A percentile compares a stretch with the other conserved stretches of the same genome.
Evolutionary conservation across 768 basidiomycete species (phyloP).

Genomic region (Leccinellum luteum): DNA sequence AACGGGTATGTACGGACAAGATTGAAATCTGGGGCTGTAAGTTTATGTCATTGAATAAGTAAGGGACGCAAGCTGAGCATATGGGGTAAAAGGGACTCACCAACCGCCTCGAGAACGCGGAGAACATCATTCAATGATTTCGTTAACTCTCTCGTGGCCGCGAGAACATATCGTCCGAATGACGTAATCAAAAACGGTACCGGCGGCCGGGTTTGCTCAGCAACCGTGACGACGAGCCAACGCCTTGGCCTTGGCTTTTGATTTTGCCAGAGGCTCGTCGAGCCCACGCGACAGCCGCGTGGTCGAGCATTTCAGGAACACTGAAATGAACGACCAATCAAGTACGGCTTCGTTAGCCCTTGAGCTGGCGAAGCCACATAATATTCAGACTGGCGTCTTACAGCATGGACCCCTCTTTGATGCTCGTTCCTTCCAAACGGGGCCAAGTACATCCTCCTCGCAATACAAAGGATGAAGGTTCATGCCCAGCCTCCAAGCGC

Average conservation of each 20-base stretch:
- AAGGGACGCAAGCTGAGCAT: not conserved
- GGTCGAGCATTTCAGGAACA: not conserved
- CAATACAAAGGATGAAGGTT: not conserved
- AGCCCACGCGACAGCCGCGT: constrained; percentile 13
- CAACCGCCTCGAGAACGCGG: constrained; percentile 36
- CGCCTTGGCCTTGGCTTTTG: not conserved
- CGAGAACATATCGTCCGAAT: not conserved
- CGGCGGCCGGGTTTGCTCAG: not conserved
- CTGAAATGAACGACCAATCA: not conserved
- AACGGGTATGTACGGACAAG: constrained; percentile 43
- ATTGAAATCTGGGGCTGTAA: constrained; percentile 60
- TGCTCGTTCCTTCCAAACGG: not conserved
- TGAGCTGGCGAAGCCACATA: not conserved
- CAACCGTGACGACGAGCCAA: not conserved
- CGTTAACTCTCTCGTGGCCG: not conserved
- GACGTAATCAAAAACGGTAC: constrained; percentile 4
- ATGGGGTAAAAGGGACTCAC: constrained; percentile 22
- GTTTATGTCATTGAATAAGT: not conserved
- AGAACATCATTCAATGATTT: constrained; percentile 17
- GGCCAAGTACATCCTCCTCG: not conserved
- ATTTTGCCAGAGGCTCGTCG: not conserved
- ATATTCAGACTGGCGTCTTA: not conserved
- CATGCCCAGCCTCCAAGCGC: not conserved
- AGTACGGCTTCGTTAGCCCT: not conserved
- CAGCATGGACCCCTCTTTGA: not conserved